Conservation (phyloP, 2,329 filamentous ascomycete genomes). For the Colletotrichum sublineola region DNA sequence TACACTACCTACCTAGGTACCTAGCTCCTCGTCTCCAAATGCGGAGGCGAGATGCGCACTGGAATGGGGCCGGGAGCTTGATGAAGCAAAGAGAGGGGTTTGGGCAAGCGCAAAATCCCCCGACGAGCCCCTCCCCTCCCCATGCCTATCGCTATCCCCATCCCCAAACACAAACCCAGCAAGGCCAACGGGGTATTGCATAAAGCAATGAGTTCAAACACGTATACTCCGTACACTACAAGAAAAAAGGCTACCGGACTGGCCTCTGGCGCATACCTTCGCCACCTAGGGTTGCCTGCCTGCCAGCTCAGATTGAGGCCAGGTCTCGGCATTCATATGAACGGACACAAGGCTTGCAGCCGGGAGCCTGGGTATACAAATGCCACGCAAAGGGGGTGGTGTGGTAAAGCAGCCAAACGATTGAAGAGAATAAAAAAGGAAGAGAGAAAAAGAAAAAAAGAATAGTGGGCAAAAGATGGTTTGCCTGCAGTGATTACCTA, state of each 20-base stretch:
- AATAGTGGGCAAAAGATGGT: no score
- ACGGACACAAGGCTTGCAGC: slow-evolving; percentile 31
- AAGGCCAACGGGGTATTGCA: background rate
- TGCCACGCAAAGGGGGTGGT: background rate
- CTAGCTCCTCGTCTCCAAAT: slow-evolving; percentile 36
- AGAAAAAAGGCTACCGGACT: slow-evolving; percentile 11
- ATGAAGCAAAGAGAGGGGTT: slow-evolving; percentile 23
- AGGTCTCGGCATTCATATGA: background rate
- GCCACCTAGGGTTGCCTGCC: slow-evolving; percentile 8
- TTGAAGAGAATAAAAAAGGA: no score
- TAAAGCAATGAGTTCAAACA: slow-evolving; percentile 1
- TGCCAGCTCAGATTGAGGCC: slow-evolving; percentile 4
- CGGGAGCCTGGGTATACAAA: slow-evolving; percentile 35
- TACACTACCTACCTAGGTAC: background rate
- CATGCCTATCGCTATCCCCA: background rate
- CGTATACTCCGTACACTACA: background rate
- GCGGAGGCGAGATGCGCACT: slow-evolving; percentile 34
- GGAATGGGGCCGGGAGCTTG: slow-evolving; percentile 31
- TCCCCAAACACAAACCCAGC: background rate
- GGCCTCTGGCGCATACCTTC: slow-evolving; percentile 28
- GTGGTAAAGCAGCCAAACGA: no score
- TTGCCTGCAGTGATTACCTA: no score
- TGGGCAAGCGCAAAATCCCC: slow-evolving; percentile 26
- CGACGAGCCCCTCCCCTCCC: background rate
- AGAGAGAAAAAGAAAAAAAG: no score